A percentile compares a stretch with the other conserved stretches of the same genome.
Evolutionary conservation across 2,329 filamentous ascomycete species (phyloP).

Genomic region (Ophiosphaerella herpotricha): DNA sequence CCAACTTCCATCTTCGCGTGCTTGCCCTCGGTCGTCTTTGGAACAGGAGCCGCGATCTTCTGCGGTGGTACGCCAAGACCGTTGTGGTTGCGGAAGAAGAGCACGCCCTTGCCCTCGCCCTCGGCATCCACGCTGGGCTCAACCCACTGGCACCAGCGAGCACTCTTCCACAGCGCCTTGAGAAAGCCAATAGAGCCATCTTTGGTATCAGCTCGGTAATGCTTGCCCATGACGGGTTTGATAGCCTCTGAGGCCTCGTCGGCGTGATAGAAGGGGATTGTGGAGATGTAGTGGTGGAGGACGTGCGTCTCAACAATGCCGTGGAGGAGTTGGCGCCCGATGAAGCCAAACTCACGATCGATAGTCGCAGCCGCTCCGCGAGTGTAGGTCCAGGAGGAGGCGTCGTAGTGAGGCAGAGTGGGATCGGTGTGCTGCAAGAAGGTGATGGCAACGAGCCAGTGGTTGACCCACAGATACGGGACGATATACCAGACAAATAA

Average conservation of each 20-base stretch:
- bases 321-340: slow-evolving; percentile 87
- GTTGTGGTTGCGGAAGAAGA: slow-evolving; percentile 97
- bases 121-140: slow-evolving; percentile 83
- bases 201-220: slow-evolving; percentile 84
- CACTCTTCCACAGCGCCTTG: slow-evolving; percentile 76
- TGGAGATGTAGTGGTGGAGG: slow-evolving; percentile 95
- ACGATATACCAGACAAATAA: slow-evolving; percentile 92
- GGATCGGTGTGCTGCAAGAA: slow-evolving; percentile 98
- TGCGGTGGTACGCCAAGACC: slow-evolving; percentile 70
- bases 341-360: slow-evolving; percentile 95
- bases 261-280: slow-evolving; percentile 95
- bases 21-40: slow-evolving; percentile 36
- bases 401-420: slow-evolving; percentile 87
- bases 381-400: slow-evolving; percentile 86
- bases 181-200: slow-evolving; percentile 82
- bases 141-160: slow-evolving; percentile 94
- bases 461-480: slow-evolving; percentile 97
- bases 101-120: slow-evolving; percentile 79
- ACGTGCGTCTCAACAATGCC: slow-evolving; percentile 98
- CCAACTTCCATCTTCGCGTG: slow-evolving; percentile 43
- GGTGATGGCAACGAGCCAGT: slow-evolving; percentile 98
- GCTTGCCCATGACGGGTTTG: slow-evolving; percentile 90
- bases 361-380: slow-evolving; percentile 94
- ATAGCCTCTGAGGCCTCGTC: slow-evolving; percentile 94
- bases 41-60: slow-evolving; percentile 45